Conservation (phyloP, 495 filamentous ascomycete genomes). For the Penicillium longicatenatum region DNA sequence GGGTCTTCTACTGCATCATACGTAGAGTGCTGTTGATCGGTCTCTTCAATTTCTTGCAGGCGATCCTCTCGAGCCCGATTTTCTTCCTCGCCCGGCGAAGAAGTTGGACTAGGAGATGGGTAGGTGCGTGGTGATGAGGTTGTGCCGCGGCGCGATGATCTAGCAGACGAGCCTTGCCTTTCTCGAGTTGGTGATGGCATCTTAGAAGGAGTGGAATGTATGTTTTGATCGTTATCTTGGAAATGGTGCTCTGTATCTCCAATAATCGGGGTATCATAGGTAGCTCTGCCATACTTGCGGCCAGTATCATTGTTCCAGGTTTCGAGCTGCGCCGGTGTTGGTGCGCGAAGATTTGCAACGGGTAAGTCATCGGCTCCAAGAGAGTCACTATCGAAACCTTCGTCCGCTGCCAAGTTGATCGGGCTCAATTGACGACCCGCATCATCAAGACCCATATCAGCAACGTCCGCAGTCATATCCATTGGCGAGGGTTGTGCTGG, state of each 20-base stretch:
- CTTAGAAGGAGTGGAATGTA: conserved; percentile 45
- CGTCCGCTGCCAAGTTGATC: conserved; percentile 29
- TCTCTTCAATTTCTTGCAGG: background rate
- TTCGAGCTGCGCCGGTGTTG: conserved; percentile 10
- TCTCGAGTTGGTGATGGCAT: conserved; percentile 41
- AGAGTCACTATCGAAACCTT: conserved; percentile 29
- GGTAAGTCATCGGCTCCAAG: conserved; percentile 30
- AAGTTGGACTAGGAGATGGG: conserved; percentile 44
- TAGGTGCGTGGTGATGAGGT: conserved; percentile 43
- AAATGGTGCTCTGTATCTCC: conserved; percentile 34
- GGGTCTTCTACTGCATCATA: conserved; percentile 30
- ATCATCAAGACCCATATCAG: conserved; percentile 16
- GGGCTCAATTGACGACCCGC: conserved; percentile 25
- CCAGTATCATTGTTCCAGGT: conserved; percentile 2
- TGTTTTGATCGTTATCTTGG: conserved; percentile 31
- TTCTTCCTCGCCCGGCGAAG: conserved; percentile 44
- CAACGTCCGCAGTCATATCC: conserved; percentile 22
- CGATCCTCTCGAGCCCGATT: conserved; percentile 13
- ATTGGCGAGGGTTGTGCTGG: conserved; percentile 22
- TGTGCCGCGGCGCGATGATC: conserved; percentile 34
- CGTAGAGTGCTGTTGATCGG: conserved; percentile 9
- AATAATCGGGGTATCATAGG: conserved; percentile 35
- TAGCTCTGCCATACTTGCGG: conserved; percentile 25
- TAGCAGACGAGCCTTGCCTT: conserved; percentile 27
- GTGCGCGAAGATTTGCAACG: conserved; percentile 22